These are phyloP conservation scores for Aspergillus latus DNA, from an alignment of 2,329 filamentous ascomycete species.

Conservation along the genomic window DNA sequence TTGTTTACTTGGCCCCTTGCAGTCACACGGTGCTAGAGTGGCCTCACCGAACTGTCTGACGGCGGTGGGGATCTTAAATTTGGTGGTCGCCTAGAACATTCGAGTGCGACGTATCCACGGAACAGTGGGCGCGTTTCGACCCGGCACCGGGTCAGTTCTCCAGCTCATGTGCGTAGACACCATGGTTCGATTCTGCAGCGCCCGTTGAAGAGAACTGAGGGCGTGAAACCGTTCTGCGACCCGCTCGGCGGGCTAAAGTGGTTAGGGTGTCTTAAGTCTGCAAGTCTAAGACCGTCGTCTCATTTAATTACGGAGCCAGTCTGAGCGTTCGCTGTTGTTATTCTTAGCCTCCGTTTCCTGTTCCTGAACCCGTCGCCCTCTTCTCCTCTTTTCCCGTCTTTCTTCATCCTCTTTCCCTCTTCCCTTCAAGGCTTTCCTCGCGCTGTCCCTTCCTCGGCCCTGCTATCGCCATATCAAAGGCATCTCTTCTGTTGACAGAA, in stretches of 20 bases:
- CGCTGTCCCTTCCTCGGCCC: neutral
- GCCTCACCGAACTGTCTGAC: conserved; percentile 1
- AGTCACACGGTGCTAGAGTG: neutral
- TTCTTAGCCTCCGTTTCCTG: conserved; percentile 6
- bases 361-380: neutral
- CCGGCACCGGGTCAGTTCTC: no score
- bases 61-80: neutral
- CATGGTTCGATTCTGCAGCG: neutral
- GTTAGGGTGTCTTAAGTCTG: conserved; percentile 3
- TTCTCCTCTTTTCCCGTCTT: neutral
- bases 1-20: conserved; percentile 9
- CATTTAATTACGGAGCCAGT: conserved; percentile 7
- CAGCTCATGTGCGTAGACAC: no score
- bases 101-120: neutral
- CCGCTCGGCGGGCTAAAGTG: neutral
- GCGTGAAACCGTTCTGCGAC: conserved; percentile 4
- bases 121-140: neutral
- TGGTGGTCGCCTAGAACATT: conserved; percentile 3
- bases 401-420: neutral
- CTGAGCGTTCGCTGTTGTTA: conserved; percentile 4
- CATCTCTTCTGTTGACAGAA: conserved; percentile 8
- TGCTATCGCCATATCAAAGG: neutral
- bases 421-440: no score
- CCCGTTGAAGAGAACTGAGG: neutral
- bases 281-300: conserved; percentile 11